Conservation (phyloP, 495 filamentous ascomycete genomes). For the Achaetomiella virescens region DNA sequence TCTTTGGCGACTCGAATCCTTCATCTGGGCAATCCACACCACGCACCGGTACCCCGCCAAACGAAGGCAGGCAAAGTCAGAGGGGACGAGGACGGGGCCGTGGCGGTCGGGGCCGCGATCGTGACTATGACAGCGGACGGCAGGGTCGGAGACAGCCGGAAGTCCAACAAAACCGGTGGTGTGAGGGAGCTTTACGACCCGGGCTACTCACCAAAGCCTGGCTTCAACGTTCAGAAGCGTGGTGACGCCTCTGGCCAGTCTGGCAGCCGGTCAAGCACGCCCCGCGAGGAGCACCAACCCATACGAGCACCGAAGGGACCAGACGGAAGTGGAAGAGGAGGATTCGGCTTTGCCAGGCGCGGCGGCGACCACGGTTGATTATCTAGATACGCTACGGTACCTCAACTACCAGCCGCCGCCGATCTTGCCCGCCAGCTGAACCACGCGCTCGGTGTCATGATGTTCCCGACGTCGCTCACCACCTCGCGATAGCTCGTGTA, state of each 20-base stretch:
- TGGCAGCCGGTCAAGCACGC: conserved; percentile 39
- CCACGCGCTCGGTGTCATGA: conserved; percentile 71
- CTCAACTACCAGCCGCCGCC: conserved; percentile 80
- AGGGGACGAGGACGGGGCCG: conserved; percentile 20
- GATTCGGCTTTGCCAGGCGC: conserved; percentile 52
- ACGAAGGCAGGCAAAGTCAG: conserved; percentile 32
- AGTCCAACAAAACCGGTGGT: conserved; percentile 19
- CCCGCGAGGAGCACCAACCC: conserved; percentile 43
- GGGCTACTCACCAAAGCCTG: conserved; percentile 55
- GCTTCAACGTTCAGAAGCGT: conserved; percentile 43
- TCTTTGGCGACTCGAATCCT: conserved; percentile 67
- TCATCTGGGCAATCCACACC: conserved; percentile 38
- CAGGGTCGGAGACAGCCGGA: conserved; percentile 16
- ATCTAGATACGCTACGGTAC: conserved; percentile 6
- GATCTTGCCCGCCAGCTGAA: conserved; percentile 84
- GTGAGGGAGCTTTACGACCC: conserved; percentile 66
- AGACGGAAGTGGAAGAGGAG: conserved; percentile 67
- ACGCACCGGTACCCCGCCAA: conserved; percentile 57
- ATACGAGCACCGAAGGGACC: conserved; percentile 69
- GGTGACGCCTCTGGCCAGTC: conserved; percentile 44
- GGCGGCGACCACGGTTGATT: conserved; percentile 35
- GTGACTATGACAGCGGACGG: conserved; percentile 12
- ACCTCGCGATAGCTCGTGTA: conserved; percentile 87
- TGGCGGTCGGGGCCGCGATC: conserved; percentile 20
- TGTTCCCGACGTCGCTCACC: conserved; percentile 89